phyloP scores from a whole-genome alignment of 352 stramenopile genomes.

The Pilasporangium apinafurcum region DNA sequence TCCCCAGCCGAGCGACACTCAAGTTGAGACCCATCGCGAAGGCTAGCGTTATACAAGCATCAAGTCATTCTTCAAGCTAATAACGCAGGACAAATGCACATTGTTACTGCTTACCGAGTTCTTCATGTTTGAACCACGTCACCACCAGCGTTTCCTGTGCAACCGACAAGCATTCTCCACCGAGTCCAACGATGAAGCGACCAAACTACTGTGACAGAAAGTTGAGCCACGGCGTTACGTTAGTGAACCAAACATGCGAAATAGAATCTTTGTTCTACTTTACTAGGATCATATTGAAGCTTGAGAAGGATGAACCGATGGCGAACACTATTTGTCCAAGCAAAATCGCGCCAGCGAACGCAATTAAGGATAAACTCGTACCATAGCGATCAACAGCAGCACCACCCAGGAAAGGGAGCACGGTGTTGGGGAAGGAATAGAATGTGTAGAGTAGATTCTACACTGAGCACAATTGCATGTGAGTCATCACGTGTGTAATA shows the following conservation, averaged over 20 bases:
- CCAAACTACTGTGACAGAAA: slow-evolving; percentile 40
- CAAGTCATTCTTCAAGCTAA: neutral
- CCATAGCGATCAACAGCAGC: slow-evolving; percentile 45
- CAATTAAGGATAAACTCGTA: slow-evolving; percentile 20
- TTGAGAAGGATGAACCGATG: slow-evolving; percentile 13
- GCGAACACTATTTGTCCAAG: slow-evolving; percentile 43
- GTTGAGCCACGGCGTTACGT: slow-evolving; percentile 20
- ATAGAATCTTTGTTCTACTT: neutral
- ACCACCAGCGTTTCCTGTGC: slow-evolving; percentile 42
- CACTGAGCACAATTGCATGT: too few relatives aligned
- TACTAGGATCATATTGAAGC: slow-evolving; percentile 11
- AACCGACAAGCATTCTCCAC: slow-evolving; percentile 54
- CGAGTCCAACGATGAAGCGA: slow-evolving; percentile 54
- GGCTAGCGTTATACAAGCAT: neutral
- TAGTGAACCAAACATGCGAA: neutral
- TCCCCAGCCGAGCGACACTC: slow-evolving; percentile 80
- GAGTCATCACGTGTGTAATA: too few relatives aligned
- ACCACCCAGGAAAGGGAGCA: slow-evolving; percentile 67
- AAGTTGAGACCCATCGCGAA: slow-evolving; percentile 33
- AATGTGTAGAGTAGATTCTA: slow-evolving; percentile 60
- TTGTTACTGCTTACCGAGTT: slow-evolving; percentile 16
- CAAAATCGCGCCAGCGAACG: slow-evolving; percentile 8
- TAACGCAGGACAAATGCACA: neutral
- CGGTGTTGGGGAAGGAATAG: slow-evolving; percentile 57
- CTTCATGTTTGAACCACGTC: slow-evolving; percentile 47